Percentiles rank a stretch among this genome's conserved stretches.
These are phyloP conservation scores for Trametes gibbosa DNA, from an alignment of 768 basidiomycete genomes.

Conservation along the genomic window DNA sequence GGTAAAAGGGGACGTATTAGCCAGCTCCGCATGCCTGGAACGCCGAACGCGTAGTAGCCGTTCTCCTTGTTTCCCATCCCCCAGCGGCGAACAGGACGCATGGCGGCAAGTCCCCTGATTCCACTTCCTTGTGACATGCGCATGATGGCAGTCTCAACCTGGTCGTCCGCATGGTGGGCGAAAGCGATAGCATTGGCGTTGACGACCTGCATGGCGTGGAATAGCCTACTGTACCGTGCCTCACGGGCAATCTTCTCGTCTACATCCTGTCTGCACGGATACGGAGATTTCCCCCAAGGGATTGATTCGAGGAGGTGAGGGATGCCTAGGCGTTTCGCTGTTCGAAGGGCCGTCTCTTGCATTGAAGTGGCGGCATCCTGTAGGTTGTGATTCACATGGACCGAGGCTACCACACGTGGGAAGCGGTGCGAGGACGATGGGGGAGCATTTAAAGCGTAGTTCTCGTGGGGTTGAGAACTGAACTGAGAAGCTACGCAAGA, in stretches of 20 bases:
- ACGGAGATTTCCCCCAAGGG: conserved; percentile 56
- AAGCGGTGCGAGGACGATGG: neutral
- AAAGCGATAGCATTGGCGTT: conserved; percentile 50
- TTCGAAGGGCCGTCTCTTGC: conserved; percentile 46
- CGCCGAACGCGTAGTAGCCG: conserved; percentile 38
- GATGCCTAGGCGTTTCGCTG: conserved; percentile 44
- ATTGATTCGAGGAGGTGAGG: conserved; percentile 47
- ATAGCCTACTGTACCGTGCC: conserved; percentile 47
- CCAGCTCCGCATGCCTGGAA: conserved; percentile 63
- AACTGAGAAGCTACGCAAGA: too few species aligned
- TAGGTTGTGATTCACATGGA: conserved; percentile 70
- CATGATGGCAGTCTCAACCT: conserved; percentile 78
- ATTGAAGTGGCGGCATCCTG: conserved; percentile 56
- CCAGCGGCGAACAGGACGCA: conserved; percentile 66
- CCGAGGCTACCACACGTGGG: conserved; percentile 42
- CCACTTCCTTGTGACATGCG: conserved; percentile 60
- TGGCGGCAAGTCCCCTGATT: conserved; percentile 58
- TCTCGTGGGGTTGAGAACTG: too few species aligned
- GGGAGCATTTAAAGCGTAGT: neutral
- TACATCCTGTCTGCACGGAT: conserved; percentile 45
- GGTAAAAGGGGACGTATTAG: conserved; percentile 68
- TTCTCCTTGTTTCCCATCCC: conserved; percentile 61
- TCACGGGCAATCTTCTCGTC: conserved; percentile 57
- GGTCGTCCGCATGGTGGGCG: conserved; percentile 82
- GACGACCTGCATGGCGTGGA: conserved; percentile 41